Base-by-base conservation (phyloP, 176 grass and related monocot species). In the Phoenix dactylifera region DNA sequence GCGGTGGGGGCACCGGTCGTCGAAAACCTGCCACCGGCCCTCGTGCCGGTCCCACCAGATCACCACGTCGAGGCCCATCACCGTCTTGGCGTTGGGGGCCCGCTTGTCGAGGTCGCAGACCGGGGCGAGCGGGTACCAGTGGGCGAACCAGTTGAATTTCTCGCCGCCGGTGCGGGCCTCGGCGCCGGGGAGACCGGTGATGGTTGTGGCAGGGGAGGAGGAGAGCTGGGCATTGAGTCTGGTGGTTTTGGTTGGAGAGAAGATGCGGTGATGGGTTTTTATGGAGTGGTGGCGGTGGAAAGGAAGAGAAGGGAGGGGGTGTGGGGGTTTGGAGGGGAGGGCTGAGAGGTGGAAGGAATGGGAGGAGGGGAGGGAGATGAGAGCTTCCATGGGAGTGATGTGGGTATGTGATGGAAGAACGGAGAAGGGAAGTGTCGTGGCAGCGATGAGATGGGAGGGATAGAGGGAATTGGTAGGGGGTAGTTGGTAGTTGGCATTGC, bases 121-220 rank as follows among this genome's bases (percentile, higher is more conserved):
- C 17, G 76, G 90, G 3, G 92, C 86, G 0, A 96, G 1, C 3
- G 92, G 92, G 66, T 88, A 96, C 87, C 92, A 96, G 12, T 96
- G 86, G 64, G 89, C 64, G 58, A 86, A 80, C 92, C 86, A 96
- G 57, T 90, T 83, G 80, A 96, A 96, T 20, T n/a, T 72, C 56
- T 60, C n/a, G 26, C 51, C 52, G 49, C 22, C n/a, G 9, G 83
- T 51, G 6, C 55, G 24, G 5, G 64, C n/a, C 18, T 56, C 26
- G 17, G 24, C 15, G 19, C 65, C 69, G 16, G 59, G 5, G 54
- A 56, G 65, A 19, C 12, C 35, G 35, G 61, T 23, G 14, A 48
- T 19, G 10, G 12, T 50, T 14, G 35, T 15, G 48, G 62, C 4
- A 16, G 20, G 24, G 32, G 44, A 24, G 18, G 22, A 24, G 32